These are phyloP conservation scores for Blastobotrys attinorum DNA, from an alignment of 805 yeast species.

Conservation along the genomic window DNA sequence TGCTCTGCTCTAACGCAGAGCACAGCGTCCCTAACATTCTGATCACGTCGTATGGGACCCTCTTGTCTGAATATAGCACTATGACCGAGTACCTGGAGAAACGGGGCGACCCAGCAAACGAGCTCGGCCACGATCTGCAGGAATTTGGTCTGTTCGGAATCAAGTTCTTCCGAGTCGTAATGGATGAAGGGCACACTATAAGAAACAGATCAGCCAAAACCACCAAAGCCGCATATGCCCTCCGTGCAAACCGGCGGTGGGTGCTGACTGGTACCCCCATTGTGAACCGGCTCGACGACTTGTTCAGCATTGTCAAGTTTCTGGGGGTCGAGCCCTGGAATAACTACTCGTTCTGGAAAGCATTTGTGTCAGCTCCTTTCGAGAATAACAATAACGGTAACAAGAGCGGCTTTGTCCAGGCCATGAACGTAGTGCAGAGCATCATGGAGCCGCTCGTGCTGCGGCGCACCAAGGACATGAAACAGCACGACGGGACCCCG, in stretches of 20 bases:
- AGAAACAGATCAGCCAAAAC: slow-evolving; percentile 73
- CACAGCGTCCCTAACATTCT: slow-evolving; percentile 54
- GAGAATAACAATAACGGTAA: no score
- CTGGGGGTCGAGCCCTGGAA: slow-evolving; percentile 85
- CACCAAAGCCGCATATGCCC: slow-evolving; percentile 63
- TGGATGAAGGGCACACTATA: slow-evolving; percentile 90
- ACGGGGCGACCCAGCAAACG: no score
- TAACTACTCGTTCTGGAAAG: slow-evolving; percentile 76
- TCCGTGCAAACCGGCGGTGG: slow-evolving; percentile 70
- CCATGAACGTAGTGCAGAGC: slow-evolving; percentile 77
- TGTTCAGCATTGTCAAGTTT: slow-evolving; percentile 69
- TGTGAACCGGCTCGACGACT: slow-evolving; percentile 78
- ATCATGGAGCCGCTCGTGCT: slow-evolving; percentile 75
- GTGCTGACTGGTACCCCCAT: slow-evolving; percentile 89
- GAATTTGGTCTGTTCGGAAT: slow-evolving; percentile 57
- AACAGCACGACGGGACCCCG: slow-evolving; percentile 60
- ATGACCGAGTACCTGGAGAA: slow-evolving; percentile 20
- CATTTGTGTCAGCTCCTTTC: slow-evolving; percentile 76
- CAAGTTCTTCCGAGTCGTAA: slow-evolving; percentile 62
- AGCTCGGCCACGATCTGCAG: slow-evolving; percentile 15
- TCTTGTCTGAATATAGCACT: slow-evolving; percentile 65
- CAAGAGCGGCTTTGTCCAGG: slow-evolving; percentile 59
- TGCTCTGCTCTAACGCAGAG: slow-evolving; percentile 31
- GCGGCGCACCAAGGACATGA: slow-evolving; percentile 82
- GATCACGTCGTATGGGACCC: slow-evolving; percentile 81